Percentiles rank a stretch among this genome's conserved stretches.
Conservation (phyloP, 2,329 filamentous ascomycete genomes). For the Zasmidium angulare region DNA sequence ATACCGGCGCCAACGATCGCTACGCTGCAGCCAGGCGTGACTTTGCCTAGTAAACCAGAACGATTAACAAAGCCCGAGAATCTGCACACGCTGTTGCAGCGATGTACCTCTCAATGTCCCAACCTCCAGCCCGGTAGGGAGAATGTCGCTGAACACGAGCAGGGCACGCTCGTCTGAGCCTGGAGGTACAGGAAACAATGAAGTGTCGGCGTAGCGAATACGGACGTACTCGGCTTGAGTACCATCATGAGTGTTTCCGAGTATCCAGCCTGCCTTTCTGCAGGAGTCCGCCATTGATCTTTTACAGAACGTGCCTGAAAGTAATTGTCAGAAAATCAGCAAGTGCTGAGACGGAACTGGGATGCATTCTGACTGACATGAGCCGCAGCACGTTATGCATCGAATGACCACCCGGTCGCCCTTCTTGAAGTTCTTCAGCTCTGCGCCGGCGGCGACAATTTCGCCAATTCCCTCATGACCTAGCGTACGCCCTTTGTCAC, state of each 20-base stretch:
- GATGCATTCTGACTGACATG: too few relatives aligned
- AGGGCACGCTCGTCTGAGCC: conserved; percentile 44
- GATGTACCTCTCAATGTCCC: conserved; percentile 48
- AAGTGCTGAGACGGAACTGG: too few relatives aligned
- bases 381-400: conserved; percentile 51
- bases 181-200: conserved; percentile 47
- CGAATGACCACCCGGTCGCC: conserved; percentile 52
- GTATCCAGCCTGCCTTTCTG: conserved; percentile 54
- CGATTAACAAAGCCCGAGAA: not conserved
- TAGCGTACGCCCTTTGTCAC: conserved; percentile 47
- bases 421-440: conserved; percentile 48
- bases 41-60: conserved; percentile 37
- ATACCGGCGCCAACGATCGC: conserved; percentile 52
- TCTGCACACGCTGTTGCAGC: not conserved
- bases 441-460: conserved; percentile 46
- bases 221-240: conserved; percentile 60
- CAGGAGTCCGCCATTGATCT: conserved; percentile 54
- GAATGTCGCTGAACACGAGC: conserved; percentile 57
- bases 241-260: conserved; percentile 55
- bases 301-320: conserved; percentile 53
- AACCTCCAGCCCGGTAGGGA: conserved; percentile 58
- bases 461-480: conserved; percentile 57
- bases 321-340: too few relatives aligned
- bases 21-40: conserved; percentile 54
- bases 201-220: conserved; percentile 52